These are phyloP conservation scores for Saturnispora besseyi DNA, from an alignment of 805 yeast genomes.

Conservation along the genomic window DNA sequence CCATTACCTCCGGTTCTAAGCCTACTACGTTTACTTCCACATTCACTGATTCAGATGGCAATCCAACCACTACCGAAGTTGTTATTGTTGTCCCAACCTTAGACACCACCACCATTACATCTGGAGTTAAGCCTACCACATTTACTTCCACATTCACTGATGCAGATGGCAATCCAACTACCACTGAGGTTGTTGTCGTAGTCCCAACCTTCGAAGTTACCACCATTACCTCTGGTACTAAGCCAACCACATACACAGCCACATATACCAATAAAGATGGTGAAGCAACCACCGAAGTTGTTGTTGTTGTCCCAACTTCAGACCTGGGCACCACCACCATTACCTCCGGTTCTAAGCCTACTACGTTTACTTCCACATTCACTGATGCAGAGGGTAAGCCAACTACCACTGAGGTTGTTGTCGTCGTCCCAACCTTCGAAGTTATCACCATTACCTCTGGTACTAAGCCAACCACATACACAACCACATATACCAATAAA, in stretches of 20 bases:
- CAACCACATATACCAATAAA: no score
- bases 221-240: slow-evolving; percentile 1
- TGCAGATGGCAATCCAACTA: neutral
- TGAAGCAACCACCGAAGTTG: neutral
- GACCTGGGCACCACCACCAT: neutral
- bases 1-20: neutral
- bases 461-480: no score
- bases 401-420: slow-evolving; percentile 3
- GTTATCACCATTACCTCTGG: no score
- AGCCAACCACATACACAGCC: neutral
- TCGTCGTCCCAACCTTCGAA: neutral
- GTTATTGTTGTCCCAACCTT: neutral
- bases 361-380: neutral
- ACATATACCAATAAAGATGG: neutral
- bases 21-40: neutral
- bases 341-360: neutral
- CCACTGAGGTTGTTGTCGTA: neutral
- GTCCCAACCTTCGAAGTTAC: neutral
- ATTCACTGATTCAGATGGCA: neutral
- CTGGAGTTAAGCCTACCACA: neutral
- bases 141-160: neutral
- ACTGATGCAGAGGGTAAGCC: neutral
- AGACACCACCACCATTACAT: neutral
- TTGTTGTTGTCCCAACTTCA: slow-evolving; percentile 5
- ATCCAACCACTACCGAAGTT: neutral